Base-by-base conservation (phyloP, 2,329 filamentous ascomycete genomes). In the Daldinia sp. region DNA sequence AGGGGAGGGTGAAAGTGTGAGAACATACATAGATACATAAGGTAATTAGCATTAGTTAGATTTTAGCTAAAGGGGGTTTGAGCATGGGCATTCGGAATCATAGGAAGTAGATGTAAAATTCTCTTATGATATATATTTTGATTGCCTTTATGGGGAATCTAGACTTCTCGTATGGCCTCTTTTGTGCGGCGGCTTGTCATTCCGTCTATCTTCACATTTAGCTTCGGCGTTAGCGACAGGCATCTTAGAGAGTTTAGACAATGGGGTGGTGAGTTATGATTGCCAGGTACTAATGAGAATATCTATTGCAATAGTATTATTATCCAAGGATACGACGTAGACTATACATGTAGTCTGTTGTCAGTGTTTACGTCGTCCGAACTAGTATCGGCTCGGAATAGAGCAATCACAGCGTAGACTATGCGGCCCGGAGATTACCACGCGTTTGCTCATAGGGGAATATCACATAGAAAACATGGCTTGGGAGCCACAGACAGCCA, bases 21-120 rank as follows among this genome's bases (percentile, higher is more conserved):
- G 20, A 23, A 23, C 20, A 23, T 2, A 23, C 20, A 33, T 33
- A 35, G 10, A 35, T 2, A 35, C 10, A 9, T 1, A 1, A 50
- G 3, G 23, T 50, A 50, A 30, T 30, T 33, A 51, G 46, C 46
- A 51, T 51, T 33, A 18, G 26, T 51, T 51, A 51, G 46, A 33
- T 33, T 33, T 51, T 51, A 18, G 46, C 15, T 51, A 10, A 10
- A 35, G 46, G 15, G 46, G 46, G 18, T 48, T 28, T 42, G n/a
- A 23, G 20, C 20, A 23, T 23, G 15, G 3, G 46, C 26, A 4
- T 51, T 18, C 20, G 26, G 3, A 33, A 33, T 18, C 7, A 18
- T 51, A 12, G 9, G 46, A 33, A 23, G 20, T 23, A 23, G 2
- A 23, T 23, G 20, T 23, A 23, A n/a, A n/a, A n/a, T n/a, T n/a